Conservation (phyloP, 2,329 filamentous ascomycete species). For the Sporothrix phasma region DNA sequence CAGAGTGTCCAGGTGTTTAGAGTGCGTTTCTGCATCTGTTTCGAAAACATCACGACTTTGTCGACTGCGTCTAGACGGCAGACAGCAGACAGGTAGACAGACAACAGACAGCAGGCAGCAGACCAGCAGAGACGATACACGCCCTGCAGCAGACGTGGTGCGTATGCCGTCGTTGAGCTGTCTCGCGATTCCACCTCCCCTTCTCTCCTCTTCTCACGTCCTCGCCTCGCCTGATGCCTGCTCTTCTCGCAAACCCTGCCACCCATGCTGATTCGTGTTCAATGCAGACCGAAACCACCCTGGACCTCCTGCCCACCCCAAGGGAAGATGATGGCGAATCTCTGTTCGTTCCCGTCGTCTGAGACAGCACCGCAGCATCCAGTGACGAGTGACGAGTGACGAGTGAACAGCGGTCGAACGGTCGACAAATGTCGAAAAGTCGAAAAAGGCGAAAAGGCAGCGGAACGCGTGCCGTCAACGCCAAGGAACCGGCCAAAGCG, state of each 20-base stretch:
- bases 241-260: too few species aligned
- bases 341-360: constrained; percentile 29
- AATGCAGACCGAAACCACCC: constrained; percentile 14
- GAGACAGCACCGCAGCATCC: constrained; percentile 32
- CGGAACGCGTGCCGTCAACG: too few species aligned
- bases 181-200: not conserved
- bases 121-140: not conserved
- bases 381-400: constrained; percentile 27
- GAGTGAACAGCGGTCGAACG: too few species aligned
- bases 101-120: not conserved
- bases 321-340: constrained; percentile 35
- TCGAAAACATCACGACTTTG: constrained; percentile 10
- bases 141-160: not conserved
- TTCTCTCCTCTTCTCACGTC: not conserved
- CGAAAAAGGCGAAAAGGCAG: not conserved
- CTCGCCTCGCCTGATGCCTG: too few species aligned
- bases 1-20: too few species aligned
- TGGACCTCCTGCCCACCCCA: constrained; percentile 14
- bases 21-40: constrained; percentile 1
- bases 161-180: too few species aligned
- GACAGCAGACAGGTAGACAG: not conserved
- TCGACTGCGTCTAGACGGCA: not conserved
- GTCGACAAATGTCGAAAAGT: too few species aligned
- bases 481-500: not conserved
- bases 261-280: constrained; percentile 10